Percentiles rank a stretch among this genome's conserved stretches.
These are phyloP conservation scores for Athelia psychrophila DNA, from an alignment of 1,284 basidiomycete species.

Conservation along the genomic window DNA sequence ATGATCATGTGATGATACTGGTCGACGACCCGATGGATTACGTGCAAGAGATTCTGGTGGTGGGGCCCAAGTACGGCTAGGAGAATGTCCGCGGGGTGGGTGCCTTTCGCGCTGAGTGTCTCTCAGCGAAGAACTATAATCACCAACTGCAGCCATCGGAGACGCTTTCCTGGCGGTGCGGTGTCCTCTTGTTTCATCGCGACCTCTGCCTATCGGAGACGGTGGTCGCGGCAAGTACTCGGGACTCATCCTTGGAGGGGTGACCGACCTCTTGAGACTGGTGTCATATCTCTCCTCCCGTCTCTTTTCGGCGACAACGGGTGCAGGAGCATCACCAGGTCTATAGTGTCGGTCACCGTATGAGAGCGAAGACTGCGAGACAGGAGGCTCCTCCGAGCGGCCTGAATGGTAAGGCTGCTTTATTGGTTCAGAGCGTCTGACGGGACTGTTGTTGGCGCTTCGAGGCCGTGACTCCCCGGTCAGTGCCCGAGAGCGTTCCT, in stretches of 20 bases:
- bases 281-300: background rate
- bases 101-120: constrained; percentile 28
- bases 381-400: constrained; percentile 20
- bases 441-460: constrained; percentile 13
- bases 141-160: constrained; percentile 17
- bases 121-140: constrained; percentile 15
- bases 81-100: constrained; percentile 14
- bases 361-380: constrained; percentile 34
- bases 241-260: constrained; percentile 13
- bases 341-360: constrained; percentile 67
- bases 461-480: background rate
- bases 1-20: constrained; percentile 8
- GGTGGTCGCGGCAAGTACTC: constrained; percentile 18
- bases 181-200: constrained; percentile 18
- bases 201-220: constrained; percentile 16
- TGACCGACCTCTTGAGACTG: constrained; percentile 10
- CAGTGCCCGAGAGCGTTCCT: constrained; percentile 5
- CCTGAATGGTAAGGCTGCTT: constrained; percentile 22
- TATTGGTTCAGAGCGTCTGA: constrained; percentile 20
- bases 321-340: constrained; percentile 32
- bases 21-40: constrained; percentile 8
- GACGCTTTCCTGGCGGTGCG: constrained; percentile 26
- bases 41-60: constrained; percentile 8
- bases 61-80: constrained; percentile 19
- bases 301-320: constrained; percentile 16